Evolutionary conservation across 1,284 basidiomycete genomes (phyloP).

Genomic region (Cutaneotrichosporon mucoides): DNA sequence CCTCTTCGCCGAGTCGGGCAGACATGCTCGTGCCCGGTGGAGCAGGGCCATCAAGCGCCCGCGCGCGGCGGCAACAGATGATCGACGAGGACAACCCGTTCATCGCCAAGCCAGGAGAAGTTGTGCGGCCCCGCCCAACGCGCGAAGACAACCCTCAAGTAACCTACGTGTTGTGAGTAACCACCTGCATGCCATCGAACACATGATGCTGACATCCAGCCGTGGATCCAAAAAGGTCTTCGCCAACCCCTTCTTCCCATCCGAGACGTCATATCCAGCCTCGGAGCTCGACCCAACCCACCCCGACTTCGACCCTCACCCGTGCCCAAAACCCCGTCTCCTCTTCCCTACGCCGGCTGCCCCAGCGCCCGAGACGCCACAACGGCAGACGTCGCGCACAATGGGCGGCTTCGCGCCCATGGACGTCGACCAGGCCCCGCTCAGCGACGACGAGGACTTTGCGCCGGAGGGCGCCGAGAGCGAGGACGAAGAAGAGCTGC

Average conservation of each 20-base stretch:
- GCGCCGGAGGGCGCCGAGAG: neutral
- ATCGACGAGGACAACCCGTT: conserved; percentile 42
- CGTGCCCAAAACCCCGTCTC: conserved; percentile 37
- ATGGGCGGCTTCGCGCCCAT: neutral
- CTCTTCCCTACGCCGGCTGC: conserved; percentile 30
- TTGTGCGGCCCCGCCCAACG: conserved; percentile 7
- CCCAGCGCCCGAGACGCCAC: conserved; percentile 1
- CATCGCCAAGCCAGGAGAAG: conserved; percentile 34
- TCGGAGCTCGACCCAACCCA: conserved; percentile 31
- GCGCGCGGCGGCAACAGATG: conserved; percentile 17
- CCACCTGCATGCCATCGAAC: neutral
- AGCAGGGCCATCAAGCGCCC: neutral
- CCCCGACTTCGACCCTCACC: conserved; percentile 40
- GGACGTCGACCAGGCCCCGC: neutral
- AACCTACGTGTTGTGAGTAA: conserved; percentile 39
- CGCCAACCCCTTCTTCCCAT: conserved; percentile 39
- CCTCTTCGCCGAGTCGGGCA: neutral
- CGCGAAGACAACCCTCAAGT: conserved; percentile 31
- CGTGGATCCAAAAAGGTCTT: conserved; percentile 43
- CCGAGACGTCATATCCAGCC: conserved; percentile 22
- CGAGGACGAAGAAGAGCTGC: conserved; percentile 7
- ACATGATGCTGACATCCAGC: conserved; percentile 2
- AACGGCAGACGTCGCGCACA: neutral
- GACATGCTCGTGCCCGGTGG: conserved; percentile 5
- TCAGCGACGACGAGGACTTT: conserved; percentile 10